phyloP scores from a whole-genome alignment of 345 rosid species.

The Dimocarpus longan region DNA sequence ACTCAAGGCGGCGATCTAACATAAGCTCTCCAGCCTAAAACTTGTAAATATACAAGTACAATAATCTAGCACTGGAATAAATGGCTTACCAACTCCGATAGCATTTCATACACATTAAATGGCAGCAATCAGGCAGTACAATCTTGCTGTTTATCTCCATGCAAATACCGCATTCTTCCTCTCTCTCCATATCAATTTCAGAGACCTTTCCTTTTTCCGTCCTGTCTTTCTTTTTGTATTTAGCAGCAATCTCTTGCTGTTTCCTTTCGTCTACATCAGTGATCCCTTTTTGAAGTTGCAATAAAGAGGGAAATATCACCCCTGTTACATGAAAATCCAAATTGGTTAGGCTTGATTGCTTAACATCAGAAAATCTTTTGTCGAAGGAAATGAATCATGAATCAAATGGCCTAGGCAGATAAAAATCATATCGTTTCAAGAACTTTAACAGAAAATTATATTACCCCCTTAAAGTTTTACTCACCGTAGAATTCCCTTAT shows the following conservation, averaged over 20 bases:
- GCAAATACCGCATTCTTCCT: slow-evolving; percentile 95
- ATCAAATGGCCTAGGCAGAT: neutral
- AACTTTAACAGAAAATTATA: neutral
- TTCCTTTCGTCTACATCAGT: slow-evolving; percentile 76
- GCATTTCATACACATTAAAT: slow-evolving; percentile 82
- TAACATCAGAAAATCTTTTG: neutral
- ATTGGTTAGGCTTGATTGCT: neutral
- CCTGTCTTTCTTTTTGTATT: slow-evolving; percentile 51
- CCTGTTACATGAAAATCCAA: slow-evolving; percentile 43
- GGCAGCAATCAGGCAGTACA: slow-evolving; percentile 80
- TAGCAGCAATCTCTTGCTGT: slow-evolving; percentile 61
- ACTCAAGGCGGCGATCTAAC: too few species aligned
- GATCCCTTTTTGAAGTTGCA: slow-evolving; percentile 83
- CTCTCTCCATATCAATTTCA: slow-evolving; percentile 78
- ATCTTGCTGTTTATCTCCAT: slow-evolving; percentile 72
- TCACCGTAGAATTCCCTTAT: slow-evolving; percentile 88
- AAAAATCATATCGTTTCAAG: neutral
- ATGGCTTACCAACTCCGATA: slow-evolving; percentile 65
- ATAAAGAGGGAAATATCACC: slow-evolving; percentile 80
- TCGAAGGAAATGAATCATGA: neutral
- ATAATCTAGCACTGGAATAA: neutral
- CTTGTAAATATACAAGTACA: too few species aligned
- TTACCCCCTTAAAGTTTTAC: slow-evolving; percentile 7
- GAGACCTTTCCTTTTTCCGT: slow-evolving; percentile 68
- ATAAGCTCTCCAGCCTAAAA: too few species aligned